These are phyloP conservation scores for Solanum tacnaense DNA, from an alignment of 257 asterid genomes.

Conservation along the genomic window DNA sequence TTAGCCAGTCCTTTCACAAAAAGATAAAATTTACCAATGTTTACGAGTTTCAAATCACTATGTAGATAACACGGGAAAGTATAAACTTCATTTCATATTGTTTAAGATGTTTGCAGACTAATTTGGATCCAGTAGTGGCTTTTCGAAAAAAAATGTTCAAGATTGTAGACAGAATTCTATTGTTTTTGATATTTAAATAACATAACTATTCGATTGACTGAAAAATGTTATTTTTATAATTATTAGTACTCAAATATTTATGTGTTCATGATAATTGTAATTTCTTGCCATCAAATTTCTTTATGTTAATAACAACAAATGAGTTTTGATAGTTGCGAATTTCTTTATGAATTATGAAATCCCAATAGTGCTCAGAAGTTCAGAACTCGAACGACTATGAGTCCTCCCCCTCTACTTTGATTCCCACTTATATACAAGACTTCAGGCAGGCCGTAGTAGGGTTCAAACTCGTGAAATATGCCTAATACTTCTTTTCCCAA, in stretches of 20 bases:
- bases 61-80: background rate
- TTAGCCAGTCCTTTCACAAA: no score
- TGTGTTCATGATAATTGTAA: no score
- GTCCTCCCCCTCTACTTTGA: background rate
- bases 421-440: background rate
- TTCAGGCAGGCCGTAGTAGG: background rate
- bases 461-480: background rate
- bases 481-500: background rate
- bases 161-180: background rate
- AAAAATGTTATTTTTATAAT: background rate
- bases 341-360: background rate
- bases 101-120: no score
- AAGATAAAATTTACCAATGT: no score
- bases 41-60: background rate
- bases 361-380: background rate
- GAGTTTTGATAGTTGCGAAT: background rate
- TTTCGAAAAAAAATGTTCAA: background rate
- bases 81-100: background rate
- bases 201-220: background rate
- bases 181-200: background rate
- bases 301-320: background rate
- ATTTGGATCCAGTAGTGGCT: no score
- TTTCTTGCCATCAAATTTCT: background rate
- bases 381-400: background rate
- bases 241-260: background rate